A percentile compares a stretch with the other conserved stretches of the same genome.
phyloP scores from a whole-genome alignment of 2,329 filamentous ascomycete species.

The Magnaporthiopsis poae region DNA sequence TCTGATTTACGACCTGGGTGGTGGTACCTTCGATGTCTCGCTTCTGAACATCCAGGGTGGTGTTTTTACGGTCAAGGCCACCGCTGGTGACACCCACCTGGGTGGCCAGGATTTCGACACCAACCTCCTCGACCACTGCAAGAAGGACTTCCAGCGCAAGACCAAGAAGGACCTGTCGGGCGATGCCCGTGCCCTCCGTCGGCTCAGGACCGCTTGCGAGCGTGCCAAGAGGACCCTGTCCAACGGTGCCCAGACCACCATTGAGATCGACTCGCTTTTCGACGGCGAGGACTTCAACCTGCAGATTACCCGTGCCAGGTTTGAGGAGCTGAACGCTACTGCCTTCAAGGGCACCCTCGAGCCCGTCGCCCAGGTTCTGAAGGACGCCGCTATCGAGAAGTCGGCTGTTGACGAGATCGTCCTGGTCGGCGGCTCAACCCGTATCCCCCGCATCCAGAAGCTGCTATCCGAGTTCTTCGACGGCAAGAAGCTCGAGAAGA shows the following conservation, averaged over 20 bases:
- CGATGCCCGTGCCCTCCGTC: constrained; percentile 85
- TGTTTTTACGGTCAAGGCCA: constrained; percentile 98
- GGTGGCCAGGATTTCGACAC: constrained; percentile 96
- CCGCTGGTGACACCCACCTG: constrained; percentile 92
- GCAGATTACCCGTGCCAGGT: constrained; percentile 94
- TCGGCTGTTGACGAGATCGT: constrained; percentile 93
- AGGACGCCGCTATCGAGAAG: constrained; percentile 85
- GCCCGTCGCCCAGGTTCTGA: constrained; percentile 91
- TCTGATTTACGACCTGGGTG: constrained; percentile 98
- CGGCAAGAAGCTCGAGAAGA: constrained; percentile 99
- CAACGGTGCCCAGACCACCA: constrained; percentile 91
- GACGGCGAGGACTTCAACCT: constrained; percentile 97
- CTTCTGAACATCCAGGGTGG: constrained; percentile 97
- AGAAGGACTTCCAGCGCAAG: constrained; percentile 82
- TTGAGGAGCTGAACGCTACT: constrained; percentile 96
- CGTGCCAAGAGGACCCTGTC: constrained; percentile 98
- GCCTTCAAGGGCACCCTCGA: constrained; percentile 88
- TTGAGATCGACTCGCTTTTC: constrained; percentile 97
- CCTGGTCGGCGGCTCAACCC: constrained; percentile 95
- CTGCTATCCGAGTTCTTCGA: constrained; percentile 97
- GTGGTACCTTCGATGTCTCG: constrained; percentile 99
- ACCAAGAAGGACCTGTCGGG: constrained; percentile 69
- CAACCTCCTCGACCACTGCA: constrained; percentile 90
- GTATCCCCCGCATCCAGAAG: constrained; percentile 99
- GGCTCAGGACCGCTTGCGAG: constrained; percentile 95